A percentile compares a stretch with the other conserved stretches of the same genome.
phyloP scores from a whole-genome alignment of 129 eudicot genomes.

The Helianthus annuus region DNA sequence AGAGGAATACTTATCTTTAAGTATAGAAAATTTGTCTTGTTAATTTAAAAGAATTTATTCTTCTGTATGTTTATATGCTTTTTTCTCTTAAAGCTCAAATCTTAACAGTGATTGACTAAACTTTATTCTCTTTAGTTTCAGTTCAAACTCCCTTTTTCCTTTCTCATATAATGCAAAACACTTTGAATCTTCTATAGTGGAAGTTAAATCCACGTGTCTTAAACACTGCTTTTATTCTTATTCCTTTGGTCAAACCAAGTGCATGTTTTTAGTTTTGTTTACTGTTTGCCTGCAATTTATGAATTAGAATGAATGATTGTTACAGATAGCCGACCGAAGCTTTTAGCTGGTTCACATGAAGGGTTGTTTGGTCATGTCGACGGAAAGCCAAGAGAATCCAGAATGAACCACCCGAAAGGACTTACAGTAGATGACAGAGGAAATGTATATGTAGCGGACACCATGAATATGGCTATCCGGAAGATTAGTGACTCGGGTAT shows the following conservation, averaged over 20 bases:
- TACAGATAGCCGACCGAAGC: slow-evolving; percentile 84
- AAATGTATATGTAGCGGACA: slow-evolving; percentile 88
- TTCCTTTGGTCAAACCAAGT: slow-evolving; percentile 21
- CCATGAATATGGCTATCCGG: slow-evolving; percentile 89
- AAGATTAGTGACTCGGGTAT: slow-evolving; percentile 82
- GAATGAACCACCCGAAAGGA: slow-evolving; percentile 87
- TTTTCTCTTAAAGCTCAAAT: slow-evolving; percentile 34
- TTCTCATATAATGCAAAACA: slow-evolving; percentile 20
- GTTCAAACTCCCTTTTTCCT: slow-evolving; percentile 30
- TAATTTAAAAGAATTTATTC: slow-evolving; percentile 38
- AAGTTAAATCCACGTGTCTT: neutral
- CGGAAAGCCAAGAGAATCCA: slow-evolving; percentile 86
- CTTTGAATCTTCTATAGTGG: slow-evolving; percentile 34
- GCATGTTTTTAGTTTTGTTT: neutral
- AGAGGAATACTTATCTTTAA: slow-evolving; percentile 48
- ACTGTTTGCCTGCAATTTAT: slow-evolving; percentile 9
- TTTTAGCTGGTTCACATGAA: slow-evolving; percentile 83
- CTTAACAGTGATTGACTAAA: slow-evolving; percentile 17
- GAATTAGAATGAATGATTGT: slow-evolving; percentile 17
- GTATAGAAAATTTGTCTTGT: slow-evolving; percentile 32
- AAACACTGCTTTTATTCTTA: slow-evolving; percentile 29
- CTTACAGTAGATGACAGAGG: slow-evolving; percentile 76
- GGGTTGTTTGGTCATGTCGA: slow-evolving; percentile 90
- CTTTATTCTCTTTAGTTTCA: slow-evolving; percentile 30
- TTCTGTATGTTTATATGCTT: slow-evolving; percentile 33